These are phyloP conservation scores for Hordeum marinum DNA, from an alignment of 176 grass and related monocot species.

Conservation along the genomic window DNA sequence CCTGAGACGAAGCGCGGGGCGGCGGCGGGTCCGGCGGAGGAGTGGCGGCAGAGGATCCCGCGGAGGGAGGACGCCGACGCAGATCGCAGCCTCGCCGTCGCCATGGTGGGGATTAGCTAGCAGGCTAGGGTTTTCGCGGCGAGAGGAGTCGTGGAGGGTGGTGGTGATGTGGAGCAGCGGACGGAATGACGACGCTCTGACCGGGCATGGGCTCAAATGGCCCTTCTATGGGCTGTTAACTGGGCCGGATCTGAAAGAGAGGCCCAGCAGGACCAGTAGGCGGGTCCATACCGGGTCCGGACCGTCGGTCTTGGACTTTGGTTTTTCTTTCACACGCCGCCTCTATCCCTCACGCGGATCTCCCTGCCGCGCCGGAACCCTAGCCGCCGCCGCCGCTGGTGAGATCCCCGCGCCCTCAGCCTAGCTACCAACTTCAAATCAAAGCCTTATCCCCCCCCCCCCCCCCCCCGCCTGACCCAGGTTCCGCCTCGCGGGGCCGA, in stretches of 20 bases:
- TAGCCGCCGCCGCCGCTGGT: slow-evolving; percentile 22
- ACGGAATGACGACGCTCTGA: not conserved
- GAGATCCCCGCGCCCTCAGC: not conserved
- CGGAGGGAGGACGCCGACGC: slow-evolving; percentile 34
- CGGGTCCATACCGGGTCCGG: slow-evolving; percentile 9
- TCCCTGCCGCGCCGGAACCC: slow-evolving; percentile 20
- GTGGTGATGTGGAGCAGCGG: not conserved
- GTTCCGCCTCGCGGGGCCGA: not conserved
- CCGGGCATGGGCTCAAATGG: not conserved
- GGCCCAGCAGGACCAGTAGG: not conserved
- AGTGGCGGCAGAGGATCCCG: slow-evolving; percentile 20
- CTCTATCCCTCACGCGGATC: not conserved
- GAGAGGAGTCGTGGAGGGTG: not conserved
- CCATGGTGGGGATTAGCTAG: not conserved
- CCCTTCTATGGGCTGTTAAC: not conserved
- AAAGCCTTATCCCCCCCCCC: not conserved
- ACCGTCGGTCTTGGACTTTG: not conserved
- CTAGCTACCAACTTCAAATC: not conserved
- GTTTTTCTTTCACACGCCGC: not conserved
- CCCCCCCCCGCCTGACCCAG: not conserved
- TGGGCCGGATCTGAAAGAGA: too few relatives aligned
- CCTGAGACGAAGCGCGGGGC: slow-evolving; percentile 12
- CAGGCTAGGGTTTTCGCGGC: slow-evolving; percentile 35
- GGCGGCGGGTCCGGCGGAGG: not conserved
- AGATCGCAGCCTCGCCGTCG: slow-evolving; percentile 39